Base-by-base conservation (phyloP, 352 stramenopile genomes). In the Pythium plurisporium region DNA sequence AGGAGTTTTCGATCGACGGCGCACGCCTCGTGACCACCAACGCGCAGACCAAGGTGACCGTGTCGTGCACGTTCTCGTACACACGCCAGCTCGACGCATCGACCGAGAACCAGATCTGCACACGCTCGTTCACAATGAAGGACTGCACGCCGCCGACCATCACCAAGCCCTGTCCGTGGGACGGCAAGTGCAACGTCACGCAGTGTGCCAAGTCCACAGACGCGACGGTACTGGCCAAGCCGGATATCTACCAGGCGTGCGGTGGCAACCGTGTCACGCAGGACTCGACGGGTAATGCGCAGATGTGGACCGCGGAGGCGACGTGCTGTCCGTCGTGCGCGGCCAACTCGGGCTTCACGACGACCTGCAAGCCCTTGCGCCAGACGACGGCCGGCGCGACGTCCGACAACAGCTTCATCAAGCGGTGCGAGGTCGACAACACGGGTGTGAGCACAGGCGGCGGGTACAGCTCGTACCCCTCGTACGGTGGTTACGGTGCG, bases 11-110 rank as follows among this genome's bases (percentile, higher is more conserved):
- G 2, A 62, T 89, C 5, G 56, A 74, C 30, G 69, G 82, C 66
- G 62, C 82, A n/a, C 59, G 79, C 31, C 62, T 69, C 9, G 50
- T 60, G 6, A 72, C 36, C 10, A 87, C 79, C 0, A 54, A 73
- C 22, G 64, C 67, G 6, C 41, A 65, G 19, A 84, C 76, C 4
- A 57, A 55, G 9, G 70, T 89, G 36, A 55, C 65, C 0, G 62
- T 84, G 22, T 36, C 64, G n/a, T 89, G 79, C 48, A 41, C 45
- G 0, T 86, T 89, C 42, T 77, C 68, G 10, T 82, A 86, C 73
- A 53, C 37, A 4, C 51, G 64, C 23, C 65, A 65, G 22, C 48
- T 62, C 36, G 68, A 63, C 3, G 22, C 41, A 0, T 41, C 17
- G 2, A 20, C 55, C 2, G 34, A 38, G n/a, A 64, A 79, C 44